Evolutionary conservation across 768 basidiomycete genomes (phyloP).

Genomic region (Stropharia rugosoannulata): DNA sequence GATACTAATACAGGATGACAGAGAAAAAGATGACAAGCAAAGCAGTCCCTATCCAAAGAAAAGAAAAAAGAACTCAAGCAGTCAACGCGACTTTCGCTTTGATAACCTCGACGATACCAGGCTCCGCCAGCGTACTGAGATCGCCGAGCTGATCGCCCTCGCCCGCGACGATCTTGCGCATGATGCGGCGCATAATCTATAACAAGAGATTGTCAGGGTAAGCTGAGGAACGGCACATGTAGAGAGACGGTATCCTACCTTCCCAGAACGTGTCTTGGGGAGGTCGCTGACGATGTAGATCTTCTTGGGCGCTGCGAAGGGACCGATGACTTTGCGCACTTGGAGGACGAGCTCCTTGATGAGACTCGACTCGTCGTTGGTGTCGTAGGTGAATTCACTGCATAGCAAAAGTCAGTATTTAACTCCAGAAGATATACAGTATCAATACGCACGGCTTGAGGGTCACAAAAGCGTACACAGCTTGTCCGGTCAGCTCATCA

Average conservation of each 20-base stretch:
- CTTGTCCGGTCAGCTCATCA: conserved; percentile 90
- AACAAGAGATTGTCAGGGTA: neutral
- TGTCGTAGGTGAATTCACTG: conserved; percentile 80
- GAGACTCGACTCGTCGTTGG: conserved; percentile 65
- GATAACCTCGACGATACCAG: conserved; percentile 80
- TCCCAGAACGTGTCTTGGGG: conserved; percentile 94
- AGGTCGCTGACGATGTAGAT: conserved; percentile 80
- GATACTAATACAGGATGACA: neutral
- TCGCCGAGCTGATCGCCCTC: conserved; percentile 97
- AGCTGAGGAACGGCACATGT: neutral
- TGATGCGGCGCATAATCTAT: conserved; percentile 89
- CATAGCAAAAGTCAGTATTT: neutral
- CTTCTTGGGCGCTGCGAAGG: conserved; percentile 96
- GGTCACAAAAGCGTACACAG: conserved; percentile 92
- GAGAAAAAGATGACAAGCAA: neutral
- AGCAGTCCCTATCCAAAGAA: neutral
- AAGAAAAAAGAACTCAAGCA: neutral
- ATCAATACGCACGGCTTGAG: conserved; percentile 76
- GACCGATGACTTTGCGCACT: conserved; percentile 96
- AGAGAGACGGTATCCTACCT: conserved; percentile 46
- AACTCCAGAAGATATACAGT: neutral
- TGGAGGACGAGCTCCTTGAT: conserved; percentile 90
- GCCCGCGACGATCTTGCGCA: conserved; percentile 94
- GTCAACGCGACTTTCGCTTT: conserved; percentile 67
- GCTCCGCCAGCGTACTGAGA: conserved; percentile 91